Conservation (phyloP, 139 green algal species). For the Micractinium conductrix region DNA sequence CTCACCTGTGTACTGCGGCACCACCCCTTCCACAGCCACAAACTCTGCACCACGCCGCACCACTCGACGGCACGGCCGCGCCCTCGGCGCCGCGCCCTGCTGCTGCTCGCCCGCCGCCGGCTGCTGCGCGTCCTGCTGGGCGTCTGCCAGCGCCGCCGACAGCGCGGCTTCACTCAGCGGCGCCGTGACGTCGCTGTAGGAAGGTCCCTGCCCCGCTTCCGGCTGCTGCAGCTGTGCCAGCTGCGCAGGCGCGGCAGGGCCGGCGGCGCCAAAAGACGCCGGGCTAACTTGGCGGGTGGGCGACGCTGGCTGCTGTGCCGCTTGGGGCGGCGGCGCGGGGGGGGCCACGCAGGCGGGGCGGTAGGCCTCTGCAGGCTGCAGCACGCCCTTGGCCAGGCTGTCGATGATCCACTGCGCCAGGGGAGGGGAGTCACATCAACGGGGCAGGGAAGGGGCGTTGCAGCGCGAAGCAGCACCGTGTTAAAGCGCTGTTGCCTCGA, state of each 20-base stretch:
- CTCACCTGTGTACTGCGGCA: conserved; percentile 35
- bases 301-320: neutral
- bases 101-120: neutral
- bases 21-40: conserved; percentile 16
- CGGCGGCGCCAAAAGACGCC: neutral
- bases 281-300: neutral
- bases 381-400: neutral
- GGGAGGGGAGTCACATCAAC: too few relatives aligned
- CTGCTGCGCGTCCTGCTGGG: neutral
- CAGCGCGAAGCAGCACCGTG: neutral
- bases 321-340: neutral
- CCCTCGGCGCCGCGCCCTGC: neutral
- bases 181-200: neutral
- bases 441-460: too few relatives aligned
- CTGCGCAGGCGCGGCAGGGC: neutral
- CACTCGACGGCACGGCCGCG: neutral
- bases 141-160: neutral
- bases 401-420: neutral
- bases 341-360: neutral
- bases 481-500: neutral
- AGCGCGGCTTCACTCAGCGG: neutral
- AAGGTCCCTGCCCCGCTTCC: neutral
- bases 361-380: conserved; percentile 2
- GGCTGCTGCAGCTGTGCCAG: neutral
- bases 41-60: conserved; percentile 21